Evolutionary conservation across 2,329 filamentous ascomycete species (phyloP).

Genomic region (Fusarium verrucosum): DNA sequence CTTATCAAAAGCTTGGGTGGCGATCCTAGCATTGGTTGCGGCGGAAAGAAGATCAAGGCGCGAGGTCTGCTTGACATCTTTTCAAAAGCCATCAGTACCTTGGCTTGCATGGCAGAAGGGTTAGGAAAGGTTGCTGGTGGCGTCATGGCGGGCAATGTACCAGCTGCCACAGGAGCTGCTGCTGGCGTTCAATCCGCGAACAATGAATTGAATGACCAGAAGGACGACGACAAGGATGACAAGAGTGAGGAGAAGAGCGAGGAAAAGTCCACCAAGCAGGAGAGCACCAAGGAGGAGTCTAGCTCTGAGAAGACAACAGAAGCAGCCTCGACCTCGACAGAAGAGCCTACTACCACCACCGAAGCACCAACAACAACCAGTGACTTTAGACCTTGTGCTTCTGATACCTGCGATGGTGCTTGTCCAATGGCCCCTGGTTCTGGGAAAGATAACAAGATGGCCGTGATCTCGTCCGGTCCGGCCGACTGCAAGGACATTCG

Average conservation of each 20-base stretch:
- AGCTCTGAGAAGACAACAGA: conserved; percentile 7
- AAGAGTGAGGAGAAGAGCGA: conserved; percentile 16
- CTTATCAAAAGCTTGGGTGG: conserved; percentile 25
- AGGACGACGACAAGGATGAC: conserved; percentile 6
- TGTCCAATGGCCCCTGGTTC: too few relatives aligned
- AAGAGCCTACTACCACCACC: conserved; percentile 18
- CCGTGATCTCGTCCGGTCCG: neutral
- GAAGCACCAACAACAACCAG: too few relatives aligned
- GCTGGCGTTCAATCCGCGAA: conserved; percentile 7
- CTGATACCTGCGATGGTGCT: conserved; percentile 19
- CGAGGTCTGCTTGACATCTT: conserved; percentile 25
- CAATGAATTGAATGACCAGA: conserved; percentile 18
- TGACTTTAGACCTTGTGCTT: conserved; percentile 7
- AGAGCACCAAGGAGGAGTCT: conserved; percentile 2
- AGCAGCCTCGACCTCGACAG: neutral
- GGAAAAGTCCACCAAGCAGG: conserved; percentile 22
- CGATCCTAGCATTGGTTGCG: conserved; percentile 13
- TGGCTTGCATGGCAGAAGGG: conserved; percentile 24
- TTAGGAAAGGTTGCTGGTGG: conserved; percentile 11
- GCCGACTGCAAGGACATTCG: conserved; percentile 7
- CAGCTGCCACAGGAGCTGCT: conserved; percentile 12
- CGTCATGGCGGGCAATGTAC: conserved; percentile 19
- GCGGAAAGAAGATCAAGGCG: conserved; percentile 1
- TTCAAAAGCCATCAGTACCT: conserved; percentile 24
- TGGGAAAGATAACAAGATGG: conserved; percentile 16